Evolutionary conservation across 2,329 filamentous ascomycete species (phyloP).

Genomic region (Nakataea oryzae): DNA sequence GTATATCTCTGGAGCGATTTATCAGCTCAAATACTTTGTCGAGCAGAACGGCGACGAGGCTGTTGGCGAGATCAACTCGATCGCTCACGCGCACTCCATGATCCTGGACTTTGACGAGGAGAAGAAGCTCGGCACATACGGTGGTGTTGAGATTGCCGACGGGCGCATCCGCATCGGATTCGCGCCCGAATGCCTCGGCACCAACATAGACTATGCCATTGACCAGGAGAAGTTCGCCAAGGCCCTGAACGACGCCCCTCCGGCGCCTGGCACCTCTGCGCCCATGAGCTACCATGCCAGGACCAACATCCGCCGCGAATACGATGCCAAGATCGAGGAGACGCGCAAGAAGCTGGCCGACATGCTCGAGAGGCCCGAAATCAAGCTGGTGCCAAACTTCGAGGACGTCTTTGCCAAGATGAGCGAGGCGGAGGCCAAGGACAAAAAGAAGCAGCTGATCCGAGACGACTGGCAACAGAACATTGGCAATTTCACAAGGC

Average conservation of each 20-base stretch:
- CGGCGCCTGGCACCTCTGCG: conserved; percentile 11
- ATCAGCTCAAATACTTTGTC: conserved; percentile 5
- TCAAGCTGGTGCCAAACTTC: conserved; percentile 36
- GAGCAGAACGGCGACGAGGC: conserved; percentile 20
- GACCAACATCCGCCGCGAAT: conserved; percentile 29
- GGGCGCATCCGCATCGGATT: conserved; percentile 40
- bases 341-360: conserved; percentile 24
- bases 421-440: conserved; percentile 17
- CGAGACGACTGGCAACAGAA: conserved; percentile 30
- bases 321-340: conserved; percentile 29
- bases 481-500: conserved; percentile 26
- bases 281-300: conserved; percentile 32
- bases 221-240: conserved; percentile 24
- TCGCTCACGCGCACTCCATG: conserved; percentile 30
- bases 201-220: conserved; percentile 30
- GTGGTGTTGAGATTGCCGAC: conserved; percentile 26
- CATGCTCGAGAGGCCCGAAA: conserved; percentile 24
- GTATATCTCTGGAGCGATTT: conserved; percentile 6
- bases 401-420: conserved; percentile 31
- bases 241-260: conserved; percentile 34
- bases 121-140: conserved; percentile 28
- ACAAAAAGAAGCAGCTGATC: conserved; percentile 17
- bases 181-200: conserved; percentile 26
- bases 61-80: conserved; percentile 31
- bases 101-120: conserved; percentile 34